Percentiles rank a stretch among this genome's conserved stretches.
Conservation (phyloP, 2,329 filamentous ascomycete genomes). For the Ophiostoma tasmaniense region DNA sequence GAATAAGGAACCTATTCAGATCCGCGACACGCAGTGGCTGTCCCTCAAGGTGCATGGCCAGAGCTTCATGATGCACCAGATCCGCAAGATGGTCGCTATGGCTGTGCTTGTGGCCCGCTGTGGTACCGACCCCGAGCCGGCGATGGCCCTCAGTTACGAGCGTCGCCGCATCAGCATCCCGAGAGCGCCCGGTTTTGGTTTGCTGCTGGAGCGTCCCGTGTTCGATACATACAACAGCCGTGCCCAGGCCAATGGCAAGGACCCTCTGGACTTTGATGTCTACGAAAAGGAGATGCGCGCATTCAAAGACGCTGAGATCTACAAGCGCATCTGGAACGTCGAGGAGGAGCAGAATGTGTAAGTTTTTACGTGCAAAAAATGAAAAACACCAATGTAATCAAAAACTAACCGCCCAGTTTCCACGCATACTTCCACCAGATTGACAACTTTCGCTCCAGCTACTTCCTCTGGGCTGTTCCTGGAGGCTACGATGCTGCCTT, state of each 20-base stretch:
- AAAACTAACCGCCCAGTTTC: constrained; percentile 44
- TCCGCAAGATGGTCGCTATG: constrained; percentile 98
- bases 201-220: constrained; percentile 82
- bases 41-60: constrained; percentile 94
- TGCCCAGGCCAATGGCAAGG: constrained; percentile 42
- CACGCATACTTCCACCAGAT: constrained; percentile 72
- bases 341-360: constrained; percentile 83
- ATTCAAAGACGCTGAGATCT: constrained; percentile 90
- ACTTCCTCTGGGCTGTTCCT: constrained; percentile 67
- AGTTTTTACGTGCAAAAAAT: constrained; percentile 32
- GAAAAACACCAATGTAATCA: not conserved
- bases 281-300: constrained; percentile 65
- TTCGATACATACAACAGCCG: constrained; percentile 83
- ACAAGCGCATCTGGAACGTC: constrained; percentile 80
- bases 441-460: constrained; percentile 62
- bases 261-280: constrained; percentile 7
- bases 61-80: constrained; percentile 99
- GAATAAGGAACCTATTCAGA: constrained; percentile 67
- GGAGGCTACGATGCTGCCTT: constrained; percentile 56
- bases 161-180: constrained; percentile 73
- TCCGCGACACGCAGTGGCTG: constrained; percentile 90
- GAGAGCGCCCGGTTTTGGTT: constrained; percentile 81
- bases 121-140: constrained; percentile 61
- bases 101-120: constrained; percentile 75
- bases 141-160: constrained; percentile 68